These are phyloP conservation scores for Saccharomyces eubayanus DNA, from an alignment of 805 yeast genomes.

Conservation along the genomic window DNA sequence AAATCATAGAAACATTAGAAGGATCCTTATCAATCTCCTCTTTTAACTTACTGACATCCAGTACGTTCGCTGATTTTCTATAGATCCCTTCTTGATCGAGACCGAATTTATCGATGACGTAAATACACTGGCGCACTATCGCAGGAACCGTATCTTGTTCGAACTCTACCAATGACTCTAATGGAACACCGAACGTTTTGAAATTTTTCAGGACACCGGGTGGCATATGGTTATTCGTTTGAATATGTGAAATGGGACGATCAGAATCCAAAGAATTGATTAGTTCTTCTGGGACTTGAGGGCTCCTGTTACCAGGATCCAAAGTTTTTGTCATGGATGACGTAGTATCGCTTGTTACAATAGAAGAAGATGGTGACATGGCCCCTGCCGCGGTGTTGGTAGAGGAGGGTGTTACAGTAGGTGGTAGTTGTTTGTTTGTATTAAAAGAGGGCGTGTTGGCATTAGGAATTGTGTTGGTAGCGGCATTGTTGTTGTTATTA, in stretches of 20 bases:
- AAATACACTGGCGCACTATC: conserved; percentile 80
- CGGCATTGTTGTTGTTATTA: background rate
- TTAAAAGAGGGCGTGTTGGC: background rate
- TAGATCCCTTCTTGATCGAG: conserved; percentile 82
- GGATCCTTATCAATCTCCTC: conserved; percentile 71
- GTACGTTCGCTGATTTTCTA: conserved; percentile 70
- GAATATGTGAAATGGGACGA: conserved; percentile 29
- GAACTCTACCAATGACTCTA: conserved; percentile 65
- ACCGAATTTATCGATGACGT: conserved; percentile 79
- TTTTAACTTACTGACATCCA: conserved; percentile 64
- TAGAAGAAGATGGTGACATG: background rate
- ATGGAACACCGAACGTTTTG: conserved; percentile 72
- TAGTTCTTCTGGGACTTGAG: conserved; percentile 15
- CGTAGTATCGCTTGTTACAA: background rate
- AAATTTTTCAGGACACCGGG: conserved; percentile 33
- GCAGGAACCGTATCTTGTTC: conserved; percentile 91
- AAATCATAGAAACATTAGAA: conserved; percentile 46
- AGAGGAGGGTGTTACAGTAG: background rate
- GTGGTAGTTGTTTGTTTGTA: conserved; percentile 1
- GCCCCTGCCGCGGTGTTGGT: background rate
- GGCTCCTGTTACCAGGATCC: conserved; percentile 24
- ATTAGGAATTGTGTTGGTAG: background rate
- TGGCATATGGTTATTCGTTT: conserved; percentile 28
- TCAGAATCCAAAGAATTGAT: conserved; percentile 13
- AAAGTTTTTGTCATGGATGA: conserved; percentile 14